Evolutionary conservation across 176 grass and related monocot species (phyloP).

Genomic region (Elymus sibiricus): DNA sequence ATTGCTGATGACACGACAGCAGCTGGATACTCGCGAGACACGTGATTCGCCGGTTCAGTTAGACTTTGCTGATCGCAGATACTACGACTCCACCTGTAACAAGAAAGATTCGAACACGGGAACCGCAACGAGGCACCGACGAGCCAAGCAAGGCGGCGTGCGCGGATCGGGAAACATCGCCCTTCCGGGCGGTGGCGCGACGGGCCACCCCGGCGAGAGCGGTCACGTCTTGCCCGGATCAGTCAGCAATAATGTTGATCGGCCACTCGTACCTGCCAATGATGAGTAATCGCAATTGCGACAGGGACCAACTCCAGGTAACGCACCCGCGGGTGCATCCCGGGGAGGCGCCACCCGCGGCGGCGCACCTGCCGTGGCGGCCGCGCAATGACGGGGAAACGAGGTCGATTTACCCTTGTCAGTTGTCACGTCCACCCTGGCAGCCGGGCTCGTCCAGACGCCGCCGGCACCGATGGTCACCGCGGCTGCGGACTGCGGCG

Average conservation of each 20-base stretch:
- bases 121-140: neutral
- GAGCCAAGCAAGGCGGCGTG: neutral
- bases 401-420: neutral
- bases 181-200: neutral
- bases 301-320: neutral
- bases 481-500: too few species aligned
- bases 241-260: neutral
- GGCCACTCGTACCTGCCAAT: neutral
- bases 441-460: too few species aligned
- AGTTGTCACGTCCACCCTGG: too few species aligned
- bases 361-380: neutral
- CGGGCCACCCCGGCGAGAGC: neutral
- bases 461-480: neutral
- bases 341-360: conserved; percentile 11
- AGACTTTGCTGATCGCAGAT: neutral
- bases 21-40: neutral
- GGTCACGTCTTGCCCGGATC: neutral
- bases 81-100: neutral
- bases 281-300: neutral
- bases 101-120: neutral
- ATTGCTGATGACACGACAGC: neutral
- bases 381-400: neutral
- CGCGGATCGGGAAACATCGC: neutral
- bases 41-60: neutral
- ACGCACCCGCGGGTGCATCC: neutral